Evolutionary conservation across 768 basidiomycete species (phyloP), one percentile per base, ranked within the genome.

Genomic region (Lactifluus rugatus): DNA sequence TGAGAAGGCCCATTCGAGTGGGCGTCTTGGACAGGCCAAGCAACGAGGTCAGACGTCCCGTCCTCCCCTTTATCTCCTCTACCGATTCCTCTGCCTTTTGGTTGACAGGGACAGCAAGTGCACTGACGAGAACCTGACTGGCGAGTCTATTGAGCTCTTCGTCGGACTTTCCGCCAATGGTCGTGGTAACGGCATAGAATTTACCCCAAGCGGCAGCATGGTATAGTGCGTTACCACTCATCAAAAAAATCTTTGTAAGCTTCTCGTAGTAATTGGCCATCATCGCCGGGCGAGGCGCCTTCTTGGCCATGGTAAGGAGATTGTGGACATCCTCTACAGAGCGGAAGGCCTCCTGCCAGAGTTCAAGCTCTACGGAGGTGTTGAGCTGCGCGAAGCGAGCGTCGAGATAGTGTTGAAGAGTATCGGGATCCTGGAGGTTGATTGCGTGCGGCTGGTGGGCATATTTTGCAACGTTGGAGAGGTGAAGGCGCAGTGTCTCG

Each of bases 211-310:
- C 93, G 17, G 95, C 93, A 49, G 95, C 94, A 69, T 98, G 95
- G 74, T 93, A 98, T 14, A 99, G 76, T 3, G 92, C 86, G 66
- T 93, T 95, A 16, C 92, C 89, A 60, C 88, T 91, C 77, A 93
- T 95, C 66, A 94, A 78, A 78, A 97, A 99, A 62, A 99, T 95
- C 68, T 87, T 88, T 44, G 94, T 90, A 63, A 97, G 82, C 73
- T 98, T 97, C 71, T 97, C 93, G 74, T 98, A 98, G 74, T 97
- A 98, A 71, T 90, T 93, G 58, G 93, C 92, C 94, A 98, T 97
- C 93, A 97, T 95, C 13, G 85, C 80, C 0, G 92, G 91, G 34
- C 92, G 85, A 1, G 93, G 91, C 0, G 90, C 83, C 72, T 93
- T 95, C 71, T 95, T 95, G 28, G 89, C 87, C 81, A 92, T 85